These are phyloP conservation scores for Diaporthe batatas DNA, from an alignment of 2,329 filamentous ascomycete species.

Conservation along the genomic window DNA sequence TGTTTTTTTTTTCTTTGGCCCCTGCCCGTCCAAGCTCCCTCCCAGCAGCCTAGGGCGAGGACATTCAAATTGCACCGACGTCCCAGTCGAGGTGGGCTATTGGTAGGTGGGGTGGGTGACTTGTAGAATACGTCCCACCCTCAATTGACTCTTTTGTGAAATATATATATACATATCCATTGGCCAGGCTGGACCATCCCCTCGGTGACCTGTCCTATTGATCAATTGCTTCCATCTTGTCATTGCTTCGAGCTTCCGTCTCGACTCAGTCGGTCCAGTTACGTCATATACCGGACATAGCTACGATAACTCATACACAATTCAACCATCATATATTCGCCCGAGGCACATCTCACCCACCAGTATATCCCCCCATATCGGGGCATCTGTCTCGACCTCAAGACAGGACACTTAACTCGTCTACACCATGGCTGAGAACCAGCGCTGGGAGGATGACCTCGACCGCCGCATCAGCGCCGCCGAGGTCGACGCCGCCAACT, in stretches of 20 bases:
- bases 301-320: neutral
- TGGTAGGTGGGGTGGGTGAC: neutral
- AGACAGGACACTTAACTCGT: neutral
- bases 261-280: neutral
- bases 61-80: conserved; percentile 20
- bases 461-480: conserved; percentile 67
- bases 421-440: conserved; percentile 28
- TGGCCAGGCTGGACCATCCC: neutral
- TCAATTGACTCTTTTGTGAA: neutral
- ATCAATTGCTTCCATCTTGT: conserved; percentile 21
- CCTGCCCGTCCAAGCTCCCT: conserved; percentile 16
- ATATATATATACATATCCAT: conserved; percentile 17
- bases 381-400: neutral
- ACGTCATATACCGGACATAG: conserved; percentile 11
- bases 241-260: conserved; percentile 7
- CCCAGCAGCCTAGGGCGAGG: neutral
- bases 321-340: neutral
- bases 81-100: conserved; percentile 4
- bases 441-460: conserved; percentile 62
- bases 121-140: conserved; percentile 22
- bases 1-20: conserved; percentile 23
- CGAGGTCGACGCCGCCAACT: conserved; percentile 65
- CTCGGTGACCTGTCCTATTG: conserved; percentile 18
- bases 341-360: neutral
- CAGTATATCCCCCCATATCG: neutral